These are phyloP conservation scores for Macrotyloma uniflorum DNA, from an alignment of 306 rosid genomes.

Conservation along the genomic window DNA sequence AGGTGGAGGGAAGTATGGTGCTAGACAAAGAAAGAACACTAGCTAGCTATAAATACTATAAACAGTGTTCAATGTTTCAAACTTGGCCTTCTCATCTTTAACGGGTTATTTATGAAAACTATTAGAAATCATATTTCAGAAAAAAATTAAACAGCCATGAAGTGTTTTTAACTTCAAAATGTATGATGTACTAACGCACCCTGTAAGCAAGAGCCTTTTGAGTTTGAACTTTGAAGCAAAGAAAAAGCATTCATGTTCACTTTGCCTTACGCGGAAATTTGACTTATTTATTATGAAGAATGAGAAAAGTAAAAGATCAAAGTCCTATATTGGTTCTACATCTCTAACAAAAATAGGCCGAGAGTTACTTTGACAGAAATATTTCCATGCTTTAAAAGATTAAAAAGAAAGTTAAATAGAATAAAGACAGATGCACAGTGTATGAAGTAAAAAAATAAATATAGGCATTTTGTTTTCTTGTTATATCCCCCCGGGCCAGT, in stretches of 20 bases:
- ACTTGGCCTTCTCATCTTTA: not conserved
- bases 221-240: not conserved
- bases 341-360: not conserved
- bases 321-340: not conserved
- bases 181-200: not conserved
- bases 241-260: not conserved
- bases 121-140: not conserved
- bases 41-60: not conserved
- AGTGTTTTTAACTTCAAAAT: not conserved
- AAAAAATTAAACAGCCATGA: no score
- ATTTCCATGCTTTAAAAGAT: not conserved
- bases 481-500: not conserved
- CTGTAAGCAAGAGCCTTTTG: not conserved
- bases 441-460: not conserved
- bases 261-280: not conserved
- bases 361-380: not conserved
- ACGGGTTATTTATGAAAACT: not conserved
- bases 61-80: not conserved
- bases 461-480: not conserved
- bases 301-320: not conserved
- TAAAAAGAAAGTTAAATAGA: not conserved
- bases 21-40: not conserved
- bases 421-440: not conserved
- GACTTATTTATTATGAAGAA: not conserved
- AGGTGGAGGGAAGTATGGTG: not conserved